Evolutionary conservation across 179 eudicot species (phyloP), one percentile per base, ranked within the genome.

Genomic region (Spergularia azorica): DNA sequence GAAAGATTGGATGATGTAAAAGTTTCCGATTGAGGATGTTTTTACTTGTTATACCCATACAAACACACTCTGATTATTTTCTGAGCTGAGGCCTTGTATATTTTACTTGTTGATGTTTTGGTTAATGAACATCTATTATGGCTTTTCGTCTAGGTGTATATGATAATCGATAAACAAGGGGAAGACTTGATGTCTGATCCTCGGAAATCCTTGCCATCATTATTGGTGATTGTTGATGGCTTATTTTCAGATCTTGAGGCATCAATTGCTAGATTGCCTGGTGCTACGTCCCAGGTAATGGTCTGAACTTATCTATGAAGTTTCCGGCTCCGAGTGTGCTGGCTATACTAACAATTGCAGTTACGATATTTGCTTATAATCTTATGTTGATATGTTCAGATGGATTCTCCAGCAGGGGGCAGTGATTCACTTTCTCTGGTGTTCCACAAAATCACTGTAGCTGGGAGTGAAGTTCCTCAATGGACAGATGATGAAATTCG

Each of bases 401-500:
- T 73, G 76, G 90, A 84, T 75, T 88, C 91, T 72, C 85, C 85
- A 64, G 84, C 85, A 77, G 89, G 80, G 67, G 97, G 83, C 74
- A 87, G 83, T 74, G 78, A 77, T 74, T 87, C 90, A 55, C 46
- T 82, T 43, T 83, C 90, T 36, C 70, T 87, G 56, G 75, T 79
- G 74, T 90, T 93, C 79, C 89, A 82, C 69, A 91, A 90, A 79
- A 80, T 87, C 76, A 87, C 90, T 67, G 94, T 86, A 84, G 87
- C 83, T 72, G 85, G 81, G 67, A 84, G 82, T 73, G 92, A 89
- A 85, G 93, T 81, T 20, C 83, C 89, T 71, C 90, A 90, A 77
- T 91, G 97, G 97, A 87, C 92, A 52, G 97, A 90, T 64, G 86
- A 79, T 79, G 94, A 89, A 79, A 85, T 87, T 79, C 79, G 87